phyloP scores from a whole-genome alignment of 805 yeast genomes.

The Diddensiella caesifluorescens region DNA sequence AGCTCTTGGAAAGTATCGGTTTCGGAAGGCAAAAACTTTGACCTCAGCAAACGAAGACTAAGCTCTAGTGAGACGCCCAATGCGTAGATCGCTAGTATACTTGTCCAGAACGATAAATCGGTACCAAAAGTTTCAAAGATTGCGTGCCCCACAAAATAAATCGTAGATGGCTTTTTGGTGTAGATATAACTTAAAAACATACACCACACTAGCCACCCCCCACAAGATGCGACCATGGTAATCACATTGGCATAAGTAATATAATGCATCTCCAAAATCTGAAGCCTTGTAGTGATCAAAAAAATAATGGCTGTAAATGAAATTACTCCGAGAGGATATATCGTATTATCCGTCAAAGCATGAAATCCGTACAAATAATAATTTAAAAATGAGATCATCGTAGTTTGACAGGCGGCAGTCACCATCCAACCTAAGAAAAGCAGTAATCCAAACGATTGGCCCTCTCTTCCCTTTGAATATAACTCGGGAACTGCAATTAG shows the following conservation, averaged over 20 bases:
- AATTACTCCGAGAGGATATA: slow-evolving; percentile 77
- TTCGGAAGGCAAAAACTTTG: slow-evolving; percentile 59
- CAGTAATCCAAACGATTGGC: slow-evolving; percentile 64
- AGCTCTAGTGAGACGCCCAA: slow-evolving; percentile 66
- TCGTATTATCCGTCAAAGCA: slow-evolving; percentile 64
- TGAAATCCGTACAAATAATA: slow-evolving; percentile 64
- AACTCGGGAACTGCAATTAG: slow-evolving; percentile 87
- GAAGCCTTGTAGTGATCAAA: slow-evolving; percentile 71
- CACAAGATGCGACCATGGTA: slow-evolving; percentile 62
- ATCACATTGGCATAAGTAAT: slow-evolving; percentile 63
- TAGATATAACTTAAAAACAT: slow-evolving; percentile 68
- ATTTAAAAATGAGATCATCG: slow-evolving; percentile 61
- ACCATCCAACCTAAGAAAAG: slow-evolving; percentile 75
- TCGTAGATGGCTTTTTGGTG: slow-evolving; percentile 44
- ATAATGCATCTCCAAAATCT: slow-evolving; percentile 70
- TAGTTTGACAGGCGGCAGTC: slow-evolving; percentile 67
- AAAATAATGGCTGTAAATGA: slow-evolving; percentile 67
- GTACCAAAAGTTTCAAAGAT: slow-evolving; percentile 66
- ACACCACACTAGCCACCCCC: slow-evolving; percentile 87
- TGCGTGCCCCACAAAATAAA: slow-evolving; percentile 69
- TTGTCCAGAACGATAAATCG: slow-evolving; percentile 85
- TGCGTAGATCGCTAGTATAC: slow-evolving; percentile 50
- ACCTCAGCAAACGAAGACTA: slow-evolving; percentile 51
- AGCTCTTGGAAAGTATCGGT: slow-evolving; percentile 72
- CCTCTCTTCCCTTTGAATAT: slow-evolving; percentile 69